A percentile compares a stretch with the other conserved stretches of the same genome.
Evolutionary conservation across 1,284 basidiomycete species (phyloP).

Genomic region (Marasmius fiardii): DNA sequence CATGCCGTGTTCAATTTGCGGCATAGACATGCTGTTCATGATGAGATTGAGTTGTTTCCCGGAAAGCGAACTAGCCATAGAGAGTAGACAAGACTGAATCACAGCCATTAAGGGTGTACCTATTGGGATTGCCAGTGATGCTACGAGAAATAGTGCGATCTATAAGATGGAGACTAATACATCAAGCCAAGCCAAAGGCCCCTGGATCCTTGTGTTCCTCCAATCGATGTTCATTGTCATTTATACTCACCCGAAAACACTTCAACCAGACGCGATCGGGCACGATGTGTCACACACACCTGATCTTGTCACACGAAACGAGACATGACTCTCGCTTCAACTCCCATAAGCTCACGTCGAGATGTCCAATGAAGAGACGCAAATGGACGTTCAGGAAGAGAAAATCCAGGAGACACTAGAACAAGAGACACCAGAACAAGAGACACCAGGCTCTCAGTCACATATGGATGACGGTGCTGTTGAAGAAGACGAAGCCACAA

Average conservation of each 20-base stretch:
- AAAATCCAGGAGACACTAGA: background rate
- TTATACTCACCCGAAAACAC: no score
- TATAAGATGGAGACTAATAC: no score
- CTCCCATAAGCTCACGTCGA: background rate
- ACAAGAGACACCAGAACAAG: background rate
- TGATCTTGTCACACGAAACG: background rate
- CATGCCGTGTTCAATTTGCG: background rate
- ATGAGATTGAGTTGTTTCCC: slow-evolving; percentile 62
- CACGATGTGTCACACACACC: background rate
- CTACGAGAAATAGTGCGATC: no score
- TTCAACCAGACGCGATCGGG: background rate
- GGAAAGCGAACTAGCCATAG: slow-evolving; percentile 56
- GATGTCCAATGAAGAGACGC: slow-evolving; percentile 6
- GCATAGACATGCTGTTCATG: slow-evolving; percentile 51
- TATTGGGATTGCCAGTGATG: no score
- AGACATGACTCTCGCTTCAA: background rate
- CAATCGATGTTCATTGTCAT: no score
- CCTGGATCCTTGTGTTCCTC: no score
- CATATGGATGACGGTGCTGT: slow-evolving; percentile 9
- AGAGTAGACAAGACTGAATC: slow-evolving; percentile 78
- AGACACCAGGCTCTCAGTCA: slow-evolving; percentile 1
- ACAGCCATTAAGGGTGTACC: slow-evolving; percentile 72
- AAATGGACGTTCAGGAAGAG: background rate
- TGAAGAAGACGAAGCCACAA: slow-evolving; percentile 7
- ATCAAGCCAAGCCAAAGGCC: no score